Evolutionary conservation across 371 early-diverging fungal genomes (phyloP).

Genomic region (Apophysomyces variabilis): DNA sequence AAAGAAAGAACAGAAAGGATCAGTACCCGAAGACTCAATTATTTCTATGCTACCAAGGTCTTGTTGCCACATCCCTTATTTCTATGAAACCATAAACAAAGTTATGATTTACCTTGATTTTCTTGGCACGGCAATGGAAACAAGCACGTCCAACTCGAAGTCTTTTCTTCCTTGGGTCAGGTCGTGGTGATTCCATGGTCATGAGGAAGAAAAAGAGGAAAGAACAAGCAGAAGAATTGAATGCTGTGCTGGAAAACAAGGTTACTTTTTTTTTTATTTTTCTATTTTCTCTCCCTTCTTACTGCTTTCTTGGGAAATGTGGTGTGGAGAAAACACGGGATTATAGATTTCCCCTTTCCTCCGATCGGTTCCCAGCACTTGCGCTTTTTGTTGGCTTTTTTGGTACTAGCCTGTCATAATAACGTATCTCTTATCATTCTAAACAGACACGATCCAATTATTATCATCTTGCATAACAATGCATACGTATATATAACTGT

Average conservation of each 20-base stretch:
- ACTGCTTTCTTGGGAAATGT: too few relatives aligned
- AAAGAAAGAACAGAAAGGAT: conserved; percentile 1
- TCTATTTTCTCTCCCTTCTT: neutral
- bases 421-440: too few relatives aligned
- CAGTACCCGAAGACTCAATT: neutral
- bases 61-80: neutral
- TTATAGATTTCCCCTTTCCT: too few relatives aligned
- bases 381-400: too few relatives aligned
- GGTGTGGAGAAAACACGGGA: too few relatives aligned
- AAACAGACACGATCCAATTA: too few relatives aligned
- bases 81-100: too few relatives aligned
- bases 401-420: too few relatives aligned
- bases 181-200: neutral
- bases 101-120: conserved; percentile 46
- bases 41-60: neutral
- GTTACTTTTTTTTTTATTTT: neutral
- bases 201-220: neutral
- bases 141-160: conserved; percentile 51
- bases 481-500: too few relatives aligned
- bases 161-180: conserved; percentile 35
- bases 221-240: neutral
- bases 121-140: conserved; percentile 51
- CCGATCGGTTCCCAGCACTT: too few relatives aligned
- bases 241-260: neutral
- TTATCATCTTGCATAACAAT: too few relatives aligned